Evolutionary conservation across 768 basidiomycete species (phyloP).

Genomic region (Tricholoma sp.): DNA sequence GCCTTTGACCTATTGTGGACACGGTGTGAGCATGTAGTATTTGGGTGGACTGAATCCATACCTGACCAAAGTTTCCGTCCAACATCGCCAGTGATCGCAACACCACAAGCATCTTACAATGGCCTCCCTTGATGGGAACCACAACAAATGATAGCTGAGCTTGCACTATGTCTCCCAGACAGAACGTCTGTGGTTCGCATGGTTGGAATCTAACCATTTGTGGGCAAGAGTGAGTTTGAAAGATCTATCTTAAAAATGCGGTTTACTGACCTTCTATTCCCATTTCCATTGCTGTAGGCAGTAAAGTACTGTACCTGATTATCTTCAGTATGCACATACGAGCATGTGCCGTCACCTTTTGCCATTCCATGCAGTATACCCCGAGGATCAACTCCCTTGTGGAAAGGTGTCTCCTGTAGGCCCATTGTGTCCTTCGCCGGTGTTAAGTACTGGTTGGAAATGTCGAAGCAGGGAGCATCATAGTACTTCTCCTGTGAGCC

Average conservation of each 20-base stretch:
- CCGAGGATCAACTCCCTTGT: conserved; percentile 3
- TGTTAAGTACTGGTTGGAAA: conserved; percentile 9
- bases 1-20: neutral
- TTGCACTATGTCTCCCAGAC: neutral
- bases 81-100: neutral
- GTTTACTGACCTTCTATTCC: neutral
- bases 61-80: neutral
- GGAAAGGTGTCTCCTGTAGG: conserved; percentile 1
- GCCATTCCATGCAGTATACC: conserved; percentile 1
- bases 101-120: neutral
- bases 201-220: neutral
- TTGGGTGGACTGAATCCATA: neutral
- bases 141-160: neutral
- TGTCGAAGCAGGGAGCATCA: neutral
- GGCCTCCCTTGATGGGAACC: neutral
- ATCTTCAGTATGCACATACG: conserved; percentile 10
- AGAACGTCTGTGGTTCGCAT: neutral
- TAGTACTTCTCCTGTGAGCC: neutral
- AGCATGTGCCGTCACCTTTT: neutral
- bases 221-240: neutral
- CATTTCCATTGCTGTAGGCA: neutral
- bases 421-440: neutral
- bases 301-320: conserved; percentile 9
- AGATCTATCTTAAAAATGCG: neutral
- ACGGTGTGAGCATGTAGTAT: neutral